A percentile compares a stretch with the other conserved stretches of the same genome.
Conservation (phyloP, 1,284 basidiomycete species). For the Ganoderma resinaceum region DNA sequence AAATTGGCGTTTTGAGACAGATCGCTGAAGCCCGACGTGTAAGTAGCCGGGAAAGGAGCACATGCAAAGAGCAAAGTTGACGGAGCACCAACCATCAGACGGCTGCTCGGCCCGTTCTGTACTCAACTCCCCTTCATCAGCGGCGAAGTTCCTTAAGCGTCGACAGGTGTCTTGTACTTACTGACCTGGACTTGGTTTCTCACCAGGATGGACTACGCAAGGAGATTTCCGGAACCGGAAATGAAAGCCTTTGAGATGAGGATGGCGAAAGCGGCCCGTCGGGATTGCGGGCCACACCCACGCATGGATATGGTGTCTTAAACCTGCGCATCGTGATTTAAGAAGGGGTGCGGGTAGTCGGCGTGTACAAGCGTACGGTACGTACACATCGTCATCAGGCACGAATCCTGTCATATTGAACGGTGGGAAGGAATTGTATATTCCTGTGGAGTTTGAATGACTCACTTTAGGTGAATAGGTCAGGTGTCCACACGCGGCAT, state of each 20-base stretch:
- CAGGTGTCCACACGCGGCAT: neutral
- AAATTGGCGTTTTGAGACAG: neutral
- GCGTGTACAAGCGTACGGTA: neutral
- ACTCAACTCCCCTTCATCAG: neutral
- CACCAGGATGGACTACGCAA: neutral
- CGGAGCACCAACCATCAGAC: neutral
- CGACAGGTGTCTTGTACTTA: neutral
- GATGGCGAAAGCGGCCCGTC: neutral
- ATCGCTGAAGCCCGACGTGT: neutral
- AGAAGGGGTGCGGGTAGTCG: neutral
- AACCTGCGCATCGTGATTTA: neutral
- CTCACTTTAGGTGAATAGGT: neutral
- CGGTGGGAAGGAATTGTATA: neutral
- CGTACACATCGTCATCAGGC: slow-evolving; percentile 2
- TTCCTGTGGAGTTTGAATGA: neutral
- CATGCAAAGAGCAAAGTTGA: neutral
- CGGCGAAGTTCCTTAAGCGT: neutral
- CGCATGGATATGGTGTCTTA: neutral
- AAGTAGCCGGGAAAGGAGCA: neutral
- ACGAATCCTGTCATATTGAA: neutral
- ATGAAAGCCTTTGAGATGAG: neutral
- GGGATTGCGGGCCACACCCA: neutral
- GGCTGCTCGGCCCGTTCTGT: neutral
- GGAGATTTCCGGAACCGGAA: neutral
- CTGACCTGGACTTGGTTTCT: neutral